phyloP scores from a whole-genome alignment of 495 filamentous ascomycete genomes.

The Aspergillus sclerotioniger region DNA sequence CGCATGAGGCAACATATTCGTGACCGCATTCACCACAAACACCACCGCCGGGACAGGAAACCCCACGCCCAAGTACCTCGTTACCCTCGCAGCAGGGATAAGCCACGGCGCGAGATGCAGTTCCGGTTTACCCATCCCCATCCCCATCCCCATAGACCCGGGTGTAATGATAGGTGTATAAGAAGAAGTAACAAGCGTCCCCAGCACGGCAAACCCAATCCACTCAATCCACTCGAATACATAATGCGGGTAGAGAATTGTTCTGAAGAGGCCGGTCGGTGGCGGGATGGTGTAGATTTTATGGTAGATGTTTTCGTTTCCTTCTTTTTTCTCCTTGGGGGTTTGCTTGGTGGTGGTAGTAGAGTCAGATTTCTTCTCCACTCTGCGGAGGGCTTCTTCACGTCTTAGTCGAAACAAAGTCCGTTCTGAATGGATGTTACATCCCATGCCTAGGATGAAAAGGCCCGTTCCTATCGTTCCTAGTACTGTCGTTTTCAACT shows the following conservation, averaged over 20 bases:
- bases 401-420: slow-evolving; percentile 57
- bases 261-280: slow-evolving; percentile 73
- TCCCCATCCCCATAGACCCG: too few species aligned
- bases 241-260: slow-evolving; percentile 88
- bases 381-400: slow-evolving; percentile 33
- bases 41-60: slow-evolving; percentile 64
- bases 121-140: too few species aligned
- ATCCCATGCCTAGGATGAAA: slow-evolving; percentile 67
- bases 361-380: slow-evolving; percentile 40
- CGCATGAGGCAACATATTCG: slow-evolving; percentile 88
- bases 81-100: slow-evolving; percentile 53
- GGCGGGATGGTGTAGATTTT: slow-evolving; percentile 94
- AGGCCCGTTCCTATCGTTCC: slow-evolving; percentile 24
- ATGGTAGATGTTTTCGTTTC: slow-evolving; percentile 39
- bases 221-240: slow-evolving; percentile 96
- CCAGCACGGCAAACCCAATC: slow-evolving; percentile 79
- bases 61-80: slow-evolving; percentile 26
- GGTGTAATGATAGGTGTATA: neutral
- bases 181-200: slow-evolving; percentile 29
- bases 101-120: slow-evolving; percentile 46
- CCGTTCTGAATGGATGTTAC: slow-evolving; percentile 79
- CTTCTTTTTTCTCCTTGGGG: slow-evolving; percentile 14
- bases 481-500: neutral
- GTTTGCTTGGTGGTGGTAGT: neutral
- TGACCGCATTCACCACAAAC: slow-evolving; percentile 83